These are phyloP conservation scores for Arthrocladium fulminans DNA, from an alignment of 2,329 filamentous ascomycete genomes.

Conservation along the genomic window DNA sequence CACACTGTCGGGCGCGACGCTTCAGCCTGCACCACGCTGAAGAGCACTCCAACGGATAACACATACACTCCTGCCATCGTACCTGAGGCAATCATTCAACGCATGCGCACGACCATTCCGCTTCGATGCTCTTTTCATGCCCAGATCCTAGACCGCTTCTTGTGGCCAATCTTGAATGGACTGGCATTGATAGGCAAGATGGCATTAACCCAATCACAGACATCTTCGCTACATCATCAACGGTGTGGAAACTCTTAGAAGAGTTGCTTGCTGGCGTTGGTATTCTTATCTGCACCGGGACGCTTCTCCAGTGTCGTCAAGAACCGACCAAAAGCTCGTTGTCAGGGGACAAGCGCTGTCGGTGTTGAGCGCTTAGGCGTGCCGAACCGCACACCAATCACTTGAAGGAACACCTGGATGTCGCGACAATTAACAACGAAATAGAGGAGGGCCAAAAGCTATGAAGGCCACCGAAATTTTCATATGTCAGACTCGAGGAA, in stretches of 20 bases:
- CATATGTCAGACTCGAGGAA: neutral
- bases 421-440: neutral
- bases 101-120: too few species aligned
- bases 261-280: neutral
- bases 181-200: too few species aligned
- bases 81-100: too few species aligned
- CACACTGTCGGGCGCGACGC: neutral
- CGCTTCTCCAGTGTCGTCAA: neutral
- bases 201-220: neutral
- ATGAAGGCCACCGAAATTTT: neutral
- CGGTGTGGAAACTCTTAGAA: neutral
- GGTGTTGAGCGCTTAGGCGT: slow-evolving; percentile 7
- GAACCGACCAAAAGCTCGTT: neutral
- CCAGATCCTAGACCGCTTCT: too few species aligned
- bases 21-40: too few species aligned
- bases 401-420: neutral
- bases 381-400: slow-evolving; percentile 2
- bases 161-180: too few species aligned
- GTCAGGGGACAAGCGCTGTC: slow-evolving; percentile 1
- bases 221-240: neutral
- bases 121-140: too few species aligned
- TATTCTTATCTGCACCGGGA: neutral
- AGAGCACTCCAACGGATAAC: too few species aligned
- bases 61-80: too few species aligned
- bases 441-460: neutral